A percentile compares a stretch with the other conserved stretches of the same genome.
These are phyloP conservation scores for Lichtheimia hyalospora DNA, from an alignment of 371 early-diverging fungal genomes.

Conservation along the genomic window DNA sequence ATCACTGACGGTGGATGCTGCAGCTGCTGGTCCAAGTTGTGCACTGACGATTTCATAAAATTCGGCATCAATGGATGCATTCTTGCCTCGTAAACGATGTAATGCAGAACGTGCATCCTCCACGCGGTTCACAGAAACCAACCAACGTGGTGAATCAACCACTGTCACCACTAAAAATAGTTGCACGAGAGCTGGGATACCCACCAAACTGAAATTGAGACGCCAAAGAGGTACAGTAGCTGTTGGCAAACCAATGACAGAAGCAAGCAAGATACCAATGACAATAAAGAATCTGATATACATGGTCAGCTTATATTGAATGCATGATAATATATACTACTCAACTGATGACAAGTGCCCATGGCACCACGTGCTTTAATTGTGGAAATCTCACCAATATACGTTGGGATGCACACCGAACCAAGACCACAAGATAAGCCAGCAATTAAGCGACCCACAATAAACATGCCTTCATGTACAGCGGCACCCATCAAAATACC, in stretches of 20 bases:
- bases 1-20: neutral
- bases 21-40: constrained; percentile 33
- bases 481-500: constrained; percentile 53
- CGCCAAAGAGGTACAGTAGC: constrained; percentile 69
- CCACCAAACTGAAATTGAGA: constrained; percentile 60
- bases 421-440: constrained; percentile 69
- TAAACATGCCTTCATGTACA: constrained; percentile 20
- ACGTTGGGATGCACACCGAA: constrained; percentile 75
- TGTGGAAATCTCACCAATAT: constrained; percentile 78
- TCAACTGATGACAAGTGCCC: constrained; percentile 66
- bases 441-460: constrained; percentile 24
- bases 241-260: constrained; percentile 60
- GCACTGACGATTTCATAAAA: constrained; percentile 56
- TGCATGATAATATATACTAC: neutral
- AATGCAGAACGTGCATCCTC: constrained; percentile 59
- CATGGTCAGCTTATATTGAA: too few relatives aligned
- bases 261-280: constrained; percentile 70
- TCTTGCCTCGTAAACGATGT: constrained; percentile 49
- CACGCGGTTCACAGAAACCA: constrained; percentile 55
- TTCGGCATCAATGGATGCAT: constrained; percentile 50
- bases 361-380: constrained; percentile 64
- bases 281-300: constrained; percentile 60
- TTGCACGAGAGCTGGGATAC: constrained; percentile 71
- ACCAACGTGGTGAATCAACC: constrained; percentile 77
- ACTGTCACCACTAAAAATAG: constrained; percentile 63